Conservation (phyloP, 257 asterid species). For the Linderniella brevidens region DNA sequence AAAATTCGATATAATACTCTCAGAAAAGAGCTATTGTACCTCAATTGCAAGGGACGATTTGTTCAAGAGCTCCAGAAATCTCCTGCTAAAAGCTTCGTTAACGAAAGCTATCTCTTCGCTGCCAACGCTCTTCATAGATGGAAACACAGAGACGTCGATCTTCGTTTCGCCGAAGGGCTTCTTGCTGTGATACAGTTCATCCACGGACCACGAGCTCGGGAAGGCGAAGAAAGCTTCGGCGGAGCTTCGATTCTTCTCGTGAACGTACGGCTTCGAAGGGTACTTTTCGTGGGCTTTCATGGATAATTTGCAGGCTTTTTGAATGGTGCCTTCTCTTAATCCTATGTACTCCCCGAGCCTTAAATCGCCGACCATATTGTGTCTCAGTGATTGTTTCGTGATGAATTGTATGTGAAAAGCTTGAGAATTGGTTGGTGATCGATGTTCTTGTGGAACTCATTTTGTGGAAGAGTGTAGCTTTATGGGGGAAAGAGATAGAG, state of each 20-base stretch:
- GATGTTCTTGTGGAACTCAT: no score
- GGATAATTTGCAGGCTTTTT: constrained; percentile 42
- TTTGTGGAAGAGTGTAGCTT: no score
- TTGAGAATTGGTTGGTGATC: no score
- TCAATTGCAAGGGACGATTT: constrained; percentile 35
- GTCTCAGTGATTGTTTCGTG: no score
- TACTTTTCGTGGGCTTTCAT: constrained; percentile 52
- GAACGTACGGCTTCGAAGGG: constrained; percentile 32
- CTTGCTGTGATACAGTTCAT: constrained; percentile 28
- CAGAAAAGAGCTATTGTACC: constrained; percentile 19
- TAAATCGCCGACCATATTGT: no score
- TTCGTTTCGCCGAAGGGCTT: constrained; percentile 46
- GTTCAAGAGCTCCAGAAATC: constrained; percentile 33
- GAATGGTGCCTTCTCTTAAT: constrained; percentile 36
- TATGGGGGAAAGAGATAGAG: no score
- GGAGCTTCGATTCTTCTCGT: constrained; percentile 29
- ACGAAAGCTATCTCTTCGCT: constrained; percentile 38
- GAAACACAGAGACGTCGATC: constrained; percentile 30
- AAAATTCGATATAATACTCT: neutral
- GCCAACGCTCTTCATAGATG: constrained; percentile 50
- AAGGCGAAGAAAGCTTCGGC: constrained; percentile 45
- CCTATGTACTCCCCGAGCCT: constrained; percentile 38
- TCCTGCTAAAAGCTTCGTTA: constrained; percentile 38
- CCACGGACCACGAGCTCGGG: constrained; percentile 52
- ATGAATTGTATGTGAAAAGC: no score